Base-by-base conservation (phyloP, 2,329 filamentous ascomycete species). In the Claviceps capensis region DNA sequence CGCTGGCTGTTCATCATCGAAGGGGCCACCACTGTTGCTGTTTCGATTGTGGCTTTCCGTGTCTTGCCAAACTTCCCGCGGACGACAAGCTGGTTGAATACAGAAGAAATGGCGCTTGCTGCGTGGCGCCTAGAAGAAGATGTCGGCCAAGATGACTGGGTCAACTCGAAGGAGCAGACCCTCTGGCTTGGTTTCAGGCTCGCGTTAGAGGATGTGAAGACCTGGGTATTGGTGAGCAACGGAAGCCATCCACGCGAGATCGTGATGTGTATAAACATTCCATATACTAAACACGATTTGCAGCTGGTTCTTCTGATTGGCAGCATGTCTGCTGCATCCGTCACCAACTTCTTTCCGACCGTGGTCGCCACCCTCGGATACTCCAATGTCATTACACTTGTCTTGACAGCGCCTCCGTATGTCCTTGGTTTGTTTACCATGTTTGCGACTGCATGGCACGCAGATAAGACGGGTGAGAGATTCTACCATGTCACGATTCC, bases 281-380 rank as follows among this genome's bases (percentile, higher is more conserved):
- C 17, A 16, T 5, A 22, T 22, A 22, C 11, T 42, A 19, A 47
- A 57, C 37, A 3, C 7, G 6, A 19, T 11, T 34, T 19, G 0
- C 37, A 77, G 71, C 70, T 79, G 62, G 63, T 79, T 9, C 66
- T 79, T 45, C 68, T 83, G 43, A 76, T 82, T 56, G 74, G 79
- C 56, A 78, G 81, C 54, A 77, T 73, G 7, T 68, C 72, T 16
- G 72, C 74, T 26, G 78, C 73, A 48, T 78, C 77, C 7, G 78
- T 85, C 11, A 83, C 79, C 38, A 83, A 82, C 64, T 85, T 85
- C 69, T 83, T 85, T 66, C 81, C 81, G 42, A 84, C 83, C 0
- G 82, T 89, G 14, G 83, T 88, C 48, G 70, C 74, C 53, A 84
- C 82, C 5, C 74, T 88, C 2, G 75, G 78, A n/a, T 85, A 83